A percentile compares a stretch with the other conserved stretches of the same genome.
Evolutionary conservation across 257 asterid genomes (phyloP).

Genomic region (Solanum piurae): DNA sequence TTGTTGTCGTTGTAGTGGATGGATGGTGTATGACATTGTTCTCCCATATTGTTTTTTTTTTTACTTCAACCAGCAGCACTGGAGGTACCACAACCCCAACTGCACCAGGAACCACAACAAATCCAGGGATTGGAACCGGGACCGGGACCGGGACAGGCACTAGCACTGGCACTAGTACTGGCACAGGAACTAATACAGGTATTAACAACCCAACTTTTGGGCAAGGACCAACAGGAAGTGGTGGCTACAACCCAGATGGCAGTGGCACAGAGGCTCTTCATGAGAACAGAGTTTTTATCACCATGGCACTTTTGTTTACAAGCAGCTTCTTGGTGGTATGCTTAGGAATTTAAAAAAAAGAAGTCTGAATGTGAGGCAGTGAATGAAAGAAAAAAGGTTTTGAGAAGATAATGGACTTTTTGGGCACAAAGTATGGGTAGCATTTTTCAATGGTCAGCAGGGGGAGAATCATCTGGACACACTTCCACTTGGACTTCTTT

Average conservation of each 20-base stretch:
- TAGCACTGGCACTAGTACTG: rapidly evolving
- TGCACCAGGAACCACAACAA: constrained; percentile 7
- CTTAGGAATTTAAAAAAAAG: not conserved
- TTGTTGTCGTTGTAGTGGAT: not conserved
- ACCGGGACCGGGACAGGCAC: not conserved
- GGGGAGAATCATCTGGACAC: constrained; percentile 9
- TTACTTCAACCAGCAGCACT: constrained; percentile 8
- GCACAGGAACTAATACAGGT: not conserved
- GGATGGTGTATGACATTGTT: not conserved
- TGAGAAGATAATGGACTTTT: not conserved
- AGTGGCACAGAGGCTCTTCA: not conserved
- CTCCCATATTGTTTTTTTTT: not conserved
- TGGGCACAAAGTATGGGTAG: not conserved
- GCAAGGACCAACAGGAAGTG: constrained; percentile 11
- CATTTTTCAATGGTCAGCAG: not conserved
- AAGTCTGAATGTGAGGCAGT: not conserved
- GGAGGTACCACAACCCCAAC: constrained; percentile 16
- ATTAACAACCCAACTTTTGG: constrained; percentile 1
- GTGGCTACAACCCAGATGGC: not conserved
- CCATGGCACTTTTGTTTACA: not conserved
- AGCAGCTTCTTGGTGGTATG: not conserved
- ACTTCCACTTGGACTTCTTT: not conserved
- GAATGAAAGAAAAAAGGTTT: not conserved
- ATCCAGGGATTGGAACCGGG: not conserved
- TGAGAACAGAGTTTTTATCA: not conserved